Percentiles rank a stretch among this genome's conserved stretches.
Conservation (phyloP, 768 basidiomycete species). For the Tylopilus felleus region DNA sequence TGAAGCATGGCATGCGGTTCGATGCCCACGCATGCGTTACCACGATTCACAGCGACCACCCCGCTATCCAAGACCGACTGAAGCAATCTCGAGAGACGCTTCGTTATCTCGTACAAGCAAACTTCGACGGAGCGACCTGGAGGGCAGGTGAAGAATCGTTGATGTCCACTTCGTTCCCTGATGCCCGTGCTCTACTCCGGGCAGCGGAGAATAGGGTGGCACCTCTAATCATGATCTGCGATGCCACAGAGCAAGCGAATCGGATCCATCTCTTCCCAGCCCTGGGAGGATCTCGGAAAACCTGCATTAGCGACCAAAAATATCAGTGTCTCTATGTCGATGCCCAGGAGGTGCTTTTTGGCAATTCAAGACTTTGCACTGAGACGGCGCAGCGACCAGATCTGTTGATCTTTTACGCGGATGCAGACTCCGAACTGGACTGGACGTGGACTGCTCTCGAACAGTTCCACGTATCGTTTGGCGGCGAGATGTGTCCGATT, state of each 20-base stretch:
- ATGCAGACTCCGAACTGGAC: conserved; percentile 7
- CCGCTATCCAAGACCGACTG: conserved; percentile 21
- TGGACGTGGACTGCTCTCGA: conserved; percentile 15
- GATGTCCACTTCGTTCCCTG: conserved; percentile 19
- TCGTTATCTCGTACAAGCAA: conserved; percentile 16
- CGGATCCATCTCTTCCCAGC: conserved; percentile 3
- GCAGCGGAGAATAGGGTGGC: conserved; percentile 8
- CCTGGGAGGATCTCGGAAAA: neutral
- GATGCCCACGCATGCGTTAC: conserved; percentile 42
- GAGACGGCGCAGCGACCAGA: conserved; percentile 13
- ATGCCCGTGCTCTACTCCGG: conserved; percentile 16
- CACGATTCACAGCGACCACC: conserved; percentile 26
- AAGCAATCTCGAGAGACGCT: conserved; percentile 20
- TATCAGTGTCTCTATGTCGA: conserved; percentile 16
- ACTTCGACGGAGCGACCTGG: conserved; percentile 19
- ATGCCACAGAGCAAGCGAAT: conserved; percentile 8
- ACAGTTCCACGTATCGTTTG: conserved; percentile 14
- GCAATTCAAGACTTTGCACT: neutral
- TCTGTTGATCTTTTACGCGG: conserved; percentile 23
- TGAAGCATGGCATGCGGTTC: conserved; percentile 33
- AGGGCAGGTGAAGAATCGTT: conserved; percentile 16
- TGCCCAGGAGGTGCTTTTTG: neutral
- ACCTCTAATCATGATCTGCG: conserved; percentile 17
- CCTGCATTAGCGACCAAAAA: conserved; percentile 1
- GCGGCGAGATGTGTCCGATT: conserved; percentile 20